Evolutionary conservation across 257 asterid species (phyloP).

Genomic region (Rhazya stricta): DNA sequence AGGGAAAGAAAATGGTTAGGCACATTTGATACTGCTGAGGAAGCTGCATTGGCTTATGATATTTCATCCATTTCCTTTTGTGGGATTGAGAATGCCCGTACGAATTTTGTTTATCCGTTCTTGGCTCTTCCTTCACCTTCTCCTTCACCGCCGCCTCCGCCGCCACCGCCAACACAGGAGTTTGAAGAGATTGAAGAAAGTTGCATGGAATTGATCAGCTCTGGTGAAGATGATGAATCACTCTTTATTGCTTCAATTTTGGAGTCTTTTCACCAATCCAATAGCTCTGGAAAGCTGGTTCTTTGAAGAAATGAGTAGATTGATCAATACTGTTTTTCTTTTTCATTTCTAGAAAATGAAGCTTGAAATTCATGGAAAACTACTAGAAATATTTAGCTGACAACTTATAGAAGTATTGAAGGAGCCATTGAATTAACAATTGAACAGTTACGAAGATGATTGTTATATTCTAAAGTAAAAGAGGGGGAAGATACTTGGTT

Average conservation of each 20-base stretch:
- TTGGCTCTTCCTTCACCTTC: background rate
- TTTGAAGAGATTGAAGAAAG: slow-evolving; percentile 14
- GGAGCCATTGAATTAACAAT: too few species aligned
- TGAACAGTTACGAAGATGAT: too few species aligned
- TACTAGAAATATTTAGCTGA: too few species aligned
- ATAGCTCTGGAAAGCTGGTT: slow-evolving; percentile 10
- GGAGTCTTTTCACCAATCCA: slow-evolving; percentile 32
- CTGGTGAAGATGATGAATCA: slow-evolving; percentile 30
- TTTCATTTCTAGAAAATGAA: background rate
- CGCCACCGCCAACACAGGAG: slow-evolving; percentile 14
- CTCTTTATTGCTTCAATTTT: slow-evolving; percentile 39
- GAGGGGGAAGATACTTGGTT: too few species aligned
- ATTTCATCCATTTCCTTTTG: background rate
- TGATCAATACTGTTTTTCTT: background rate
- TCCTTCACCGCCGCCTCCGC: slow-evolving; percentile 3
- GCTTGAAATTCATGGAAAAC: too few species aligned
- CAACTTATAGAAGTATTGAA: too few species aligned
- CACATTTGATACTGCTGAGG: slow-evolving; percentile 11
- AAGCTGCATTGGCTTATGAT: slow-evolving; percentile 12
- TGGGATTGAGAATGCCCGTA: slow-evolving; percentile 5
- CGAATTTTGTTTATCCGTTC: slow-evolving; percentile 1
- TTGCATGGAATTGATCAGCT: slow-evolving; percentile 9
- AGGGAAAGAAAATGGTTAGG: slow-evolving; percentile 7
- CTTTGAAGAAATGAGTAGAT: slow-evolving; percentile 4
- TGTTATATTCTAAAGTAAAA: too few species aligned